Conservation (phyloP, 352 stramenopile species). For the Aphanomyces stellatus region DNA sequence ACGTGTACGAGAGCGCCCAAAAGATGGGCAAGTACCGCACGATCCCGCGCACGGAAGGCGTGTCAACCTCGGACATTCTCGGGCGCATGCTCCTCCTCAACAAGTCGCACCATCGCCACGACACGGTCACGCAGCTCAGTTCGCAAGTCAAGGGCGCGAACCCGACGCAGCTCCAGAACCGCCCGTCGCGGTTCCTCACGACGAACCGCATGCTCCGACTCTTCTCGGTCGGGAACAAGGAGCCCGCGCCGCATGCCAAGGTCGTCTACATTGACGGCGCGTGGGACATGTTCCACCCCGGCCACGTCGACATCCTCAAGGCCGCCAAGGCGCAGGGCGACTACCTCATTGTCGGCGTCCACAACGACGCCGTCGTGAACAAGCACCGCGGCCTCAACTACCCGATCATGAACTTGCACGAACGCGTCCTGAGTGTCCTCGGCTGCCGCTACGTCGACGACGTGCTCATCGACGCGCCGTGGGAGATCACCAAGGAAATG, state of each 20-base stretch:
- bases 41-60: constrained; percentile 93
- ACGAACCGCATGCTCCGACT: constrained; percentile 93
- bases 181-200: constrained; percentile 92
- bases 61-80: constrained; percentile 98
- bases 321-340: constrained; percentile 86
- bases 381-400: constrained; percentile 85
- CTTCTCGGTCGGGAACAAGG: constrained; percentile 83
- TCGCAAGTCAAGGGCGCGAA: constrained; percentile 50
- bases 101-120: constrained; percentile 87
- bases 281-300: constrained; percentile 99
- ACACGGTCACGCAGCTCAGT: constrained; percentile 70
- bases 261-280: constrained; percentile 98
- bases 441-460: constrained; percentile 97
- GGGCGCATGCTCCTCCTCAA: constrained; percentile 96
- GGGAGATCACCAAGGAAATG: constrained; percentile 94
- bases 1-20: constrained; percentile 97
- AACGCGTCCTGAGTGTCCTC: constrained; percentile 94
- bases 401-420: constrained; percentile 98
- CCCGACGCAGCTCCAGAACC: constrained; percentile 35
- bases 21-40: constrained; percentile 93
- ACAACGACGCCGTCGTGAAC: constrained; percentile 92
- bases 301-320: constrained; percentile 95
- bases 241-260: constrained; percentile 81
- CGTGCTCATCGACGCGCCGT: constrained; percentile 96
- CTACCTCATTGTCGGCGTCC: constrained; percentile 96